Percentiles rank a stretch among this genome's conserved stretches.
These are phyloP conservation scores for Penicillium sp. DNA, from an alignment of 2,329 filamentous ascomycete genomes.

Conservation along the genomic window DNA sequence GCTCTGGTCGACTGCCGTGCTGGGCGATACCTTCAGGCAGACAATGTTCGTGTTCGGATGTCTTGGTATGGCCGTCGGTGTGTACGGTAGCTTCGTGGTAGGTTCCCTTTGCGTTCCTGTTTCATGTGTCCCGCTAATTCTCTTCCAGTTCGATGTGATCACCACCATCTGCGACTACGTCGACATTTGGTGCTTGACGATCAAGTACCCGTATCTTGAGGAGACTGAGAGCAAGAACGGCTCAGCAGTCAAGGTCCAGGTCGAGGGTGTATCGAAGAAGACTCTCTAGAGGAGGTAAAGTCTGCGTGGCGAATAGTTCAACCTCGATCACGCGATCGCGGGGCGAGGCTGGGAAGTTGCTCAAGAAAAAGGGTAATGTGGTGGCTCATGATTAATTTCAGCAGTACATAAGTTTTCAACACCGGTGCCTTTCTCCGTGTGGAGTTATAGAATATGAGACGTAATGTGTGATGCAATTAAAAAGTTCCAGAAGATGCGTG, in stretches of 20 bases:
- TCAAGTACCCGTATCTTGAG: conserved; percentile 72
- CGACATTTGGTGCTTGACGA: conserved; percentile 97
- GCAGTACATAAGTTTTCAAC: conserved; percentile 17
- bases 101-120: conserved; percentile 21
- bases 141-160: conserved; percentile 73
- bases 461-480: conserved; percentile 14
- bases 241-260: conserved; percentile 25
- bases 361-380: conserved; percentile 1
- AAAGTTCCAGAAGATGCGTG: not conserved
- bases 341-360: not conserved
- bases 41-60: conserved; percentile 88
- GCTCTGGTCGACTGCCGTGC: conserved; percentile 65
- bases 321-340: conserved; percentile 13
- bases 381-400: conserved; percentile 16
- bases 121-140: not conserved
- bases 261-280: conserved; percentile 28
- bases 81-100: conserved; percentile 95
- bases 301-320: conserved; percentile 15
- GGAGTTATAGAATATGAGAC: conserved; percentile 12
- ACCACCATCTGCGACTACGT: conserved; percentile 97
- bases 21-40: conserved; percentile 79
- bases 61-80: conserved; percentile 76
- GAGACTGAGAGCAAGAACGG: conserved; percentile 27
- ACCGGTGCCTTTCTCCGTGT: conserved; percentile 5
- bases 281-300: conserved; percentile 6